Percentiles rank a stretch among this genome's conserved stretches.
phyloP scores from a whole-genome alignment of 2,329 filamentous ascomycete species.

The Alternaria sp. region DNA sequence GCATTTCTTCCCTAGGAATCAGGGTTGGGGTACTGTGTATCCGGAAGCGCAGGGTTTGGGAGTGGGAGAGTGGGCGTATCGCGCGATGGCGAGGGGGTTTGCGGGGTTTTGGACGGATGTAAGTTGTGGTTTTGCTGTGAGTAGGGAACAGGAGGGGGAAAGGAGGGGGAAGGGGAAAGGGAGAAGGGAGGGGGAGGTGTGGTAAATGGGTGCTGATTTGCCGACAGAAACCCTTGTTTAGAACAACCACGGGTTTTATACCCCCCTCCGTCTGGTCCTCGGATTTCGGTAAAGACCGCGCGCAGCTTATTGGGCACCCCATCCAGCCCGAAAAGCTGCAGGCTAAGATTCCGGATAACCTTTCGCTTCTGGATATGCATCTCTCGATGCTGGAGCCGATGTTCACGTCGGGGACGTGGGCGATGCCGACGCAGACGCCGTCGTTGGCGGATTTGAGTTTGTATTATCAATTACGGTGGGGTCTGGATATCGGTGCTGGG shows the following conservation, averaged over 20 bases:
- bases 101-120: constrained; percentile 52
- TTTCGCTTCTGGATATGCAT: constrained; percentile 48
- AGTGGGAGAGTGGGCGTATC: constrained; percentile 42
- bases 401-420: constrained; percentile 41
- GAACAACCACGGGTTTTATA: constrained; percentile 51
- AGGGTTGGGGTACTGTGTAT: constrained; percentile 48
- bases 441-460: constrained; percentile 49
- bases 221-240: constrained; percentile 44
- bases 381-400: constrained; percentile 47
- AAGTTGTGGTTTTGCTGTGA: neutral
- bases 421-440: constrained; percentile 45
- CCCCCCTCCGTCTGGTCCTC: constrained; percentile 49
- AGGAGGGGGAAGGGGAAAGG: too few relatives aligned
- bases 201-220: neutral
- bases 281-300: constrained; percentile 49
- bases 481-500: constrained; percentile 47
- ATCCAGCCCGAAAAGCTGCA: constrained; percentile 49
- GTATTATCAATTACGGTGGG: constrained; percentile 51
- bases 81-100: constrained; percentile 47
- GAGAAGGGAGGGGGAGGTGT: neutral
- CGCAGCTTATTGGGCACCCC: constrained; percentile 49
- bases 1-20: constrained; percentile 35
- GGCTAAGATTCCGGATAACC: constrained; percentile 48
- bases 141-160: too few relatives aligned
- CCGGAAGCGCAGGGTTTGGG: constrained; percentile 34